phyloP scores from a whole-genome alignment of 805 yeast species.

The Ogataea trehalophila region DNA sequence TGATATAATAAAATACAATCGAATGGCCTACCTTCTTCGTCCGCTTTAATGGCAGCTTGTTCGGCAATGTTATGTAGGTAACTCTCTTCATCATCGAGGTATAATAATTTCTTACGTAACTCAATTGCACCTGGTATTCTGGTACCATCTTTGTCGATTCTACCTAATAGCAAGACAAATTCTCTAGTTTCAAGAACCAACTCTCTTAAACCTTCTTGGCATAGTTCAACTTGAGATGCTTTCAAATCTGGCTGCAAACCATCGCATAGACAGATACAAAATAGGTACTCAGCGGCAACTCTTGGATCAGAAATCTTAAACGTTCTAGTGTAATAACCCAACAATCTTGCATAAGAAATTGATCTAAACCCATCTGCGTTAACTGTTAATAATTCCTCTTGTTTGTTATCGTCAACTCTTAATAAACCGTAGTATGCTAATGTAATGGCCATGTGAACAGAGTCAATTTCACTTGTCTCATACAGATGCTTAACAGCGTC shows the following conservation, averaged over 20 bases:
- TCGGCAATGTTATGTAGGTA: slow-evolving; percentile 72
- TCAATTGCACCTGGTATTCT: slow-evolving; percentile 83
- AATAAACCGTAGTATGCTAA: slow-evolving; percentile 69
- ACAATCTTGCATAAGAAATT: slow-evolving; percentile 51
- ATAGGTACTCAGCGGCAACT: slow-evolving; percentile 86
- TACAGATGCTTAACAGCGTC: slow-evolving; percentile 65
- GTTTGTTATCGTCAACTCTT: slow-evolving; percentile 31
- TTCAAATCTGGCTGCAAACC: slow-evolving; percentile 22
- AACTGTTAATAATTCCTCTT: slow-evolving; percentile 26
- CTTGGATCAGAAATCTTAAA: slow-evolving; percentile 85
- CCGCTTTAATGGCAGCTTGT: slow-evolving; percentile 80
- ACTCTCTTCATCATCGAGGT: slow-evolving; percentile 50
- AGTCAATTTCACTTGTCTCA: slow-evolving; percentile 68
- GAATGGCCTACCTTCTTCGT: slow-evolving; percentile 82
- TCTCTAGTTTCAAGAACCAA: slow-evolving; percentile 83
- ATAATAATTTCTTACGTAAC: slow-evolving; percentile 61
- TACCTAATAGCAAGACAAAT: slow-evolving; percentile 78
- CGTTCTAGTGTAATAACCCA: slow-evolving; percentile 77
- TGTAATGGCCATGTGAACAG: slow-evolving; percentile 85
- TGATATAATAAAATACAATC: slow-evolving; percentile 86
- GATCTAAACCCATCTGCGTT: slow-evolving; percentile 27
- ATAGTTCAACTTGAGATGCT: slow-evolving; percentile 45
- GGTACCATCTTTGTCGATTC: slow-evolving; percentile 68
- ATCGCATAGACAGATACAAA: slow-evolving; percentile 59
- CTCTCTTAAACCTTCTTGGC: slow-evolving; percentile 78